Percentiles rank a stretch among this genome's conserved stretches.
Conservation (phyloP, 208 protist species). For the Leishmania tropica region DNA sequence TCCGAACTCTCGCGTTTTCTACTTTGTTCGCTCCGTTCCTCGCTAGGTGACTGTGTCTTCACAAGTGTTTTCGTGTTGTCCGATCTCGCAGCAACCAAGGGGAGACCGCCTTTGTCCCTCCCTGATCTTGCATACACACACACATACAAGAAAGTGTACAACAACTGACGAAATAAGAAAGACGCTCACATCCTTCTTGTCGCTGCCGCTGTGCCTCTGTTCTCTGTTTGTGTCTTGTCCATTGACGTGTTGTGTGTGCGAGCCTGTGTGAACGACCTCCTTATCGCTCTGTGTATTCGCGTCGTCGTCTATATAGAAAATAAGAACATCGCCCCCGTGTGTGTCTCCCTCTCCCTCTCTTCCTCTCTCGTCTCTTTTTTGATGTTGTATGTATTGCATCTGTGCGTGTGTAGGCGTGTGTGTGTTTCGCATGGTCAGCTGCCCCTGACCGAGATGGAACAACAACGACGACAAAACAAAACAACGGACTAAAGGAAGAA, state of each 20-base stretch:
- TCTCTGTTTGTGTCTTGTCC: not conserved
- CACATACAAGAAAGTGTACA: no score
- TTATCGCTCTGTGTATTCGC: not conserved
- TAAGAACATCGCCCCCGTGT: not conserved
- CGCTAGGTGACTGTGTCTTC: not conserved
- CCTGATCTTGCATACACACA: no score
- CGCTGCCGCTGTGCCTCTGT: not conserved
- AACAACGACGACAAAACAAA: not conserved
- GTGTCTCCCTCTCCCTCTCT: not conserved
- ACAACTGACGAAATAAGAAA: no score
- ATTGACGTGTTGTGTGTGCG: no score
- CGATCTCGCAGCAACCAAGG: not conserved
- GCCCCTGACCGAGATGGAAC: no score
- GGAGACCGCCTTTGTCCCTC: not conserved
- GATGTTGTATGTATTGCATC: not conserved
- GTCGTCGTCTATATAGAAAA: not conserved
- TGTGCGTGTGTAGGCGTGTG: slow-evolving; percentile 2
- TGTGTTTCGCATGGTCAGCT: not conserved
- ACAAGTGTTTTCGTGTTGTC: not conserved
- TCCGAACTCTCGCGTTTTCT: not conserved
- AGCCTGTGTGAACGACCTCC: not conserved
- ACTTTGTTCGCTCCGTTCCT: not conserved
- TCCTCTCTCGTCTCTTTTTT: not conserved
- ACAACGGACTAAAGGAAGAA: not conserved
- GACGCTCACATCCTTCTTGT: not conserved